Evolutionary conservation across 305 asterid species (phyloP).

Genomic region (Solanum hybrid): DNA sequence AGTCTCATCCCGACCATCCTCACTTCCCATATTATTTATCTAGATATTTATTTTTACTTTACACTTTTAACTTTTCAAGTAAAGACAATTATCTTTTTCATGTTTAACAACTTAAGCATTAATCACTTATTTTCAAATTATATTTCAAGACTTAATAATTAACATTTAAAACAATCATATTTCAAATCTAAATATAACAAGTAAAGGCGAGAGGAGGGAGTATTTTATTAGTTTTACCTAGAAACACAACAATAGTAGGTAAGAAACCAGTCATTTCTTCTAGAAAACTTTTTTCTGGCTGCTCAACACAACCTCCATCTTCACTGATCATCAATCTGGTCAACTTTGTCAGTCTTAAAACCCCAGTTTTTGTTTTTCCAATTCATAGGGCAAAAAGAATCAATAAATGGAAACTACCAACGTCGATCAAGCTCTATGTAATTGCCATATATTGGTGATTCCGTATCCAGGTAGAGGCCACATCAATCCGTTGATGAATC

Average conservation of each 20-base stretch:
- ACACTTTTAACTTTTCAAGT: too few relatives aligned
- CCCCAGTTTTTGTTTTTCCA: not conserved
- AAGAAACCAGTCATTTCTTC: not conserved
- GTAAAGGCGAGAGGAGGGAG: not conserved
- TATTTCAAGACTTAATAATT: not conserved
- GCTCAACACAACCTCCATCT: not conserved
- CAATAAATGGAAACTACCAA: not conserved
- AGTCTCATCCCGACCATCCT: not conserved
- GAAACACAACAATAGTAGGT: not conserved
- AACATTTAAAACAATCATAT: too few relatives aligned
- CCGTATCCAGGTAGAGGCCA: slow-evolving; percentile 89
- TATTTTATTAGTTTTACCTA: not conserved
- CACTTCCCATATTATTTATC: not conserved
- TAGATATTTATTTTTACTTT: too few relatives aligned
- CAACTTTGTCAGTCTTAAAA: not conserved
- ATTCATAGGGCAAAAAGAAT: not conserved
- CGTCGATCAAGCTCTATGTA: not conserved
- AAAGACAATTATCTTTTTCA: not conserved
- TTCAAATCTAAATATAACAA: not conserved
- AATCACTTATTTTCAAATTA: too few relatives aligned
- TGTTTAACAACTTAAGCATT: not conserved
- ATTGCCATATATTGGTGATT: slow-evolving; percentile 49
- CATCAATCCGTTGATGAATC: slow-evolving; percentile 70
- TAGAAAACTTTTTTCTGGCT: not conserved
- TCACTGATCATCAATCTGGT: not conserved